Base-by-base conservation (phyloP, 2,329 filamentous ascomycete species). In the Stachybotrys elegans region DNA sequence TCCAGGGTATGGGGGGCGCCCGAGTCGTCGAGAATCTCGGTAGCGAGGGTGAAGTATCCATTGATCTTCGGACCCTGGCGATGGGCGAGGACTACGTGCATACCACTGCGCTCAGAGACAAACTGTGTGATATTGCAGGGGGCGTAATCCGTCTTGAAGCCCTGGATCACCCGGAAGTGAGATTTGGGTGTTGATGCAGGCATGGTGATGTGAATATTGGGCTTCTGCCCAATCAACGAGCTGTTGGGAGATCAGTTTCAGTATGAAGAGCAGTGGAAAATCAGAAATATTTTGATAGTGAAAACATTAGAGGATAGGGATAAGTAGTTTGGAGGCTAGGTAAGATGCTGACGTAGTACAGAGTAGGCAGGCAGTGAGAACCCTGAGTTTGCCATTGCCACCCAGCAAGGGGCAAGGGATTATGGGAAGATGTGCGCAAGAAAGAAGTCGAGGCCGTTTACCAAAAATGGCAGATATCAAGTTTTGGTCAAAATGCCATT, bases 21-120 rank as follows among this genome's bases (percentile, higher is more conserved):
- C 11, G 92, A 97, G 64, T 98, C 90, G 69, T 98, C 93, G 57
- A 95, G 86, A 56, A 98, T 97, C 67, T 98, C 93, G 4, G 93
- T 98, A 25, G 93, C 93, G 43, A 98, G 77, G 25, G 91, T 86
- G 66, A 98, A 98, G 68, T 94, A 95, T 25, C 93, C 93, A 54
- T 88, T 86, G 48, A 96, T 79, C 65, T 96, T 97, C n/a, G 93
- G 93, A 1, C 93, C 92, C 61, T 93, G 83, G 55, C 90, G 84
- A 62, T 97, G 87, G 54, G 94, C 89, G 40, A 96, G 88, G 32
- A 95, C 83, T 25, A 95, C 86, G 54, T 91, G 85, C 88, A 98
- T 93, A 42, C 93, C 93, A 50, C 92, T 98, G 51, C 89, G 79
- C 56, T 89, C 82, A 6, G 93, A 98, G 59, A 94, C 89, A 86